phyloP scores from a whole-genome alignment of 257 asterid genomes.

The Mitragyna speciosa region DNA sequence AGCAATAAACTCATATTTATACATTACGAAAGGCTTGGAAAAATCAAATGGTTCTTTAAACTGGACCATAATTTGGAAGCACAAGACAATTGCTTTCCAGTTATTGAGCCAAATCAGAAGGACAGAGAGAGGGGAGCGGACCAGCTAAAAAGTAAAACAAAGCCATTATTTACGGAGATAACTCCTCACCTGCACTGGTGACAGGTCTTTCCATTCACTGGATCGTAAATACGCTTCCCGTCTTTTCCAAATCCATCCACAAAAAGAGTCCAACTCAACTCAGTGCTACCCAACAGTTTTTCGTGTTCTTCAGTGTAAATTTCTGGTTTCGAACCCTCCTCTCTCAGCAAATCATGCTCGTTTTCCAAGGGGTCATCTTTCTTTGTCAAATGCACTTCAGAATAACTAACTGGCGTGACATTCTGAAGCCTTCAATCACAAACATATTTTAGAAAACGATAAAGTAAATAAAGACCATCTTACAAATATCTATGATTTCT shows the following conservation, averaged over 20 bases:
- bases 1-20: background rate
- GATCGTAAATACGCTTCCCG: slow-evolving; percentile 90
- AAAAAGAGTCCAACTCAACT: slow-evolving; percentile 68
- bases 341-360: slow-evolving; percentile 42
- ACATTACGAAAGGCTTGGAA: background rate
- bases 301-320: slow-evolving; percentile 85
- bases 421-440: slow-evolving; percentile 34
- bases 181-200: slow-evolving; percentile 84
- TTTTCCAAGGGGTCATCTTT: slow-evolving; percentile 33
- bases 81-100: background rate
- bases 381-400: slow-evolving; percentile 45
- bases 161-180: background rate
- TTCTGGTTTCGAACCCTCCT: slow-evolving; percentile 75
- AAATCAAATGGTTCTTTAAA: background rate
- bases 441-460: too few species aligned
- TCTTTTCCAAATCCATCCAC: slow-evolving; percentile 87
- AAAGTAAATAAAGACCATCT: background rate
- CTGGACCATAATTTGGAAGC: background rate
- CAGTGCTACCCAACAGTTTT: slow-evolving; percentile 79
- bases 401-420: slow-evolving; percentile 69
- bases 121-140: background rate
- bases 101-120: background rate
- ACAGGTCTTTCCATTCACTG: slow-evolving; percentile 77
- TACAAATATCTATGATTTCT: background rate
- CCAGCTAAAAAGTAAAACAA: background rate